Evolutionary conservation across 257 asterid species (phyloP).

Genomic region (Cruciata laevipes): DNA sequence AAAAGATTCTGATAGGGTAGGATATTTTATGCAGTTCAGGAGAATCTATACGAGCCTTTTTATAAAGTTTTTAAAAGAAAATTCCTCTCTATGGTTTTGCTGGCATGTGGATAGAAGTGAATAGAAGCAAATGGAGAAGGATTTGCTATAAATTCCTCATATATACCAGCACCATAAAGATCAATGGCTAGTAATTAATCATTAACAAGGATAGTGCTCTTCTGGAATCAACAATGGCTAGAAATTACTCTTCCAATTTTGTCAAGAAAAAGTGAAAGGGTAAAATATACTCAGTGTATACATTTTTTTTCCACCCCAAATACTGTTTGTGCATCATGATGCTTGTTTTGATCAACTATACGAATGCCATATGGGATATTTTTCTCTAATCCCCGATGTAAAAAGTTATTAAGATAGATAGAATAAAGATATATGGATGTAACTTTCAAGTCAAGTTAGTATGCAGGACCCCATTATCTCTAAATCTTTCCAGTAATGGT

Average conservation of each 20-base stretch:
- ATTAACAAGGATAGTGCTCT: neutral
- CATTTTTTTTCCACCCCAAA: neutral
- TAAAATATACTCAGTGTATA: neutral
- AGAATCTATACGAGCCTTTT: slow-evolving; percentile 52
- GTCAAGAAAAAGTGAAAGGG: neutral
- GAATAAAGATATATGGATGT: slow-evolving; percentile 10
- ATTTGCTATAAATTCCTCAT: slow-evolving; percentile 17
- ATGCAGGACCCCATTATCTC: slow-evolving; percentile 24
- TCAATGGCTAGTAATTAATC: slow-evolving; percentile 1
- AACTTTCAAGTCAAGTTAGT: slow-evolving; percentile 15
- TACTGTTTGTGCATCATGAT: neutral
- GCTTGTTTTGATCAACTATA: neutral
- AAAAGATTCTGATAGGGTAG: slow-evolving; percentile 53
- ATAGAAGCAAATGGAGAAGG: slow-evolving; percentile 24
- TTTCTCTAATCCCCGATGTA: slow-evolving; percentile 3
- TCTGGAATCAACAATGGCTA: neutral
- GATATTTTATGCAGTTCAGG: slow-evolving; percentile 56
- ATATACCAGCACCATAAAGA: slow-evolving; percentile 8
- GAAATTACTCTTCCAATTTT: neutral
- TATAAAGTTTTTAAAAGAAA: slow-evolving; percentile 34
- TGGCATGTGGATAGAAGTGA: slow-evolving; percentile 56
- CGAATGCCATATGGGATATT: neutral
- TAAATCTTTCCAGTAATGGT: slow-evolving; percentile 24
- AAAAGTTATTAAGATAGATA: neutral
- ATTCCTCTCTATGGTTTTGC: slow-evolving; percentile 37